phyloP scores from a whole-genome alignment of 352 stramenopile species.

The Pythium angustatum region DNA sequence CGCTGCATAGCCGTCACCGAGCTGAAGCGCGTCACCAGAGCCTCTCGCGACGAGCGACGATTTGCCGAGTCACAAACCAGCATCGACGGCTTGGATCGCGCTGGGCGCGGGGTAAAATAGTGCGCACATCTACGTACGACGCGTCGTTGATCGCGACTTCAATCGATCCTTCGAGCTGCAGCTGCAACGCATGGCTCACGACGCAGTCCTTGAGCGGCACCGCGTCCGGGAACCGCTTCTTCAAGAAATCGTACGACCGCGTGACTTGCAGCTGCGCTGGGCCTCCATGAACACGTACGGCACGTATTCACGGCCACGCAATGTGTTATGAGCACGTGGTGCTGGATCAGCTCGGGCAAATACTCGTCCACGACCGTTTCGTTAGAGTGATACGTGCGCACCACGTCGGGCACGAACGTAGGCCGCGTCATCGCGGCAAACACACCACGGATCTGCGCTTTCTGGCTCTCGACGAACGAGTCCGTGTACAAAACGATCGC shows the following conservation, averaged over 20 bases:
- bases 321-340: conserved; percentile 51
- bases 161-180: conserved; percentile 73
- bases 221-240: conserved; percentile 65
- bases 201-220: conserved; percentile 66
- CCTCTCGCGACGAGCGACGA: conserved; percentile 36
- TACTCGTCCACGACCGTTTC: conserved; percentile 64
- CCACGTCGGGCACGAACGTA: conserved; percentile 71
- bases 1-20: conserved; percentile 61
- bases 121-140: conserved; percentile 60
- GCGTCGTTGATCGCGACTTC: conserved; percentile 71
- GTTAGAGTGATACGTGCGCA: conserved; percentile 55
- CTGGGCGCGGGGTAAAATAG: conserved; percentile 69
- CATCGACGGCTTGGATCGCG: conserved; percentile 45
- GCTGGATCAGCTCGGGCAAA: conserved; percentile 55
- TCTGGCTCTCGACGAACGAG: conserved; percentile 68
- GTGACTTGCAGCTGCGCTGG: conserved; percentile 67
- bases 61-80: conserved; percentile 54
- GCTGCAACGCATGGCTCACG: conserved; percentile 54
- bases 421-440: conserved; percentile 66
- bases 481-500: conserved; percentile 79
- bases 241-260: conserved; percentile 74
- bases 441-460: conserved; percentile 61
- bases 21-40: conserved; percentile 42
- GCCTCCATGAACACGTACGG: conserved; percentile 75
- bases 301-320: conserved; percentile 77